Base-by-base conservation (phyloP, 2,329 filamentous ascomycete genomes). In the Teratosphaeriaceae sp. region DNA sequence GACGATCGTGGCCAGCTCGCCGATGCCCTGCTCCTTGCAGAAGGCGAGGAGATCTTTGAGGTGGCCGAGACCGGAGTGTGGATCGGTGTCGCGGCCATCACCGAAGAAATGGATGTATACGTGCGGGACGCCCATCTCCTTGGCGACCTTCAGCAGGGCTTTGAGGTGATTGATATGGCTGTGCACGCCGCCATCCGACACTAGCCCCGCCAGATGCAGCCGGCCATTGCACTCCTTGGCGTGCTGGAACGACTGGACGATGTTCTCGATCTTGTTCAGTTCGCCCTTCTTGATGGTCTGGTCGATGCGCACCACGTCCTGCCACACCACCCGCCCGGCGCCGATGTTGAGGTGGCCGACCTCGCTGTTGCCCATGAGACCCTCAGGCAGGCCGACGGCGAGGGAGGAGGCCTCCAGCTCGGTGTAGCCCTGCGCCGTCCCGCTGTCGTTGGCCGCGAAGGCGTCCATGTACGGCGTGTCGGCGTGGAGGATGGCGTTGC, bases 71-170 rank as follows among this genome's bases (percentile, higher is more conserved):
- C 85, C 85, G 47, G 88, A 95, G 78, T 96, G 96, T 65, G 92
- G 92, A 66, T 98, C 92, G 53, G 90, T 97, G 64, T 98, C 92
- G 65, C 92, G 86, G 57, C 92, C 92, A 69, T 98, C 92, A 52
- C 88, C 92, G 64, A 98, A 97, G 79, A 97, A 97, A 78, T 98
- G 92, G 63, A 98, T 94, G 74, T 84, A 97, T 58, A 98, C 89
- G 60, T 97, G 76, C 55, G 89, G 87, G 24, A 98, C 79, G 37
- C 79, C 80, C 61, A 86, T 81, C 58, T 86, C 82, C 76, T 96
- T 96, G 61, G 92, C 92, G 27, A 92, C 85, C 66, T 85, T 79
- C 53, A 98, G 79, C 27, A 98, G 79, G 44, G 82, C 83, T 62
- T 92, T 85, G 46, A 98, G 76, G 67, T 98, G 92, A 51, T 84